A percentile compares a stretch with the other conserved stretches of the same genome.
Conservation (phyloP, 2,329 filamentous ascomycete species). For the Penicillium frequentans region DNA sequence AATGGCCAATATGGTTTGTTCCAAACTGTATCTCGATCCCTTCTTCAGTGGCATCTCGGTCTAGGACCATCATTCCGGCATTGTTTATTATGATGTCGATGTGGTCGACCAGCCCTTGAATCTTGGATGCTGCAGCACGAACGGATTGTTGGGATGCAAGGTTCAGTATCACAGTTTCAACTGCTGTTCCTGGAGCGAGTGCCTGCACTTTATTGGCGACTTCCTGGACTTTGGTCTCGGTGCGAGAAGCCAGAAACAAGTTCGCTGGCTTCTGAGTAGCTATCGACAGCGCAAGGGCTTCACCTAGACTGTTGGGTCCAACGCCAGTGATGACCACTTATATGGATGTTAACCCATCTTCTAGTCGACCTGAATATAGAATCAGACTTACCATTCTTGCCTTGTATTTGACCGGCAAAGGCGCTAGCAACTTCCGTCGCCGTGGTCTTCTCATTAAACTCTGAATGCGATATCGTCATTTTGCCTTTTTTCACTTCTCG, state of each 20-base stretch:
- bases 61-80: slow-evolving; percentile 33
- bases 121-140: slow-evolving; percentile 23
- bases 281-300: slow-evolving; percentile 32
- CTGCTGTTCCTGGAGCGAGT: neutral
- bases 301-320: slow-evolving; percentile 36
- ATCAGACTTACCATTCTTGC: slow-evolving; percentile 15
- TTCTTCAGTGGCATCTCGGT: slow-evolving; percentile 24
- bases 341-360: neutral
- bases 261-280: slow-evolving; percentile 31
- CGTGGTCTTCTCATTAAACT: slow-evolving; percentile 35
- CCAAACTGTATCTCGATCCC: slow-evolving; percentile 36
- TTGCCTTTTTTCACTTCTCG: neutral
- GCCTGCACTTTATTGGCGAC: slow-evolving; percentile 26
- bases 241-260: slow-evolving; percentile 42
- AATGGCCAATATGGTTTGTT: slow-evolving; percentile 37
- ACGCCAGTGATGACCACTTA: slow-evolving; percentile 44
- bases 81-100: slow-evolving; percentile 37
- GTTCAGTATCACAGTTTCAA: slow-evolving; percentile 19
- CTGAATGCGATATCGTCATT: slow-evolving; percentile 35
- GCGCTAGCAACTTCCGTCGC: slow-evolving; percentile 35
- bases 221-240: slow-evolving; percentile 31
- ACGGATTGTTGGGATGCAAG: slow-evolving; percentile 30
- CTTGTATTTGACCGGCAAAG: slow-evolving; percentile 21
- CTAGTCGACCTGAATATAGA: neutral
- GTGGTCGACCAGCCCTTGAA: slow-evolving; percentile 16